Evolutionary conservation across 2,329 filamentous ascomycete species (phyloP).

Genomic region (Aspergillus fumigatus): DNA sequence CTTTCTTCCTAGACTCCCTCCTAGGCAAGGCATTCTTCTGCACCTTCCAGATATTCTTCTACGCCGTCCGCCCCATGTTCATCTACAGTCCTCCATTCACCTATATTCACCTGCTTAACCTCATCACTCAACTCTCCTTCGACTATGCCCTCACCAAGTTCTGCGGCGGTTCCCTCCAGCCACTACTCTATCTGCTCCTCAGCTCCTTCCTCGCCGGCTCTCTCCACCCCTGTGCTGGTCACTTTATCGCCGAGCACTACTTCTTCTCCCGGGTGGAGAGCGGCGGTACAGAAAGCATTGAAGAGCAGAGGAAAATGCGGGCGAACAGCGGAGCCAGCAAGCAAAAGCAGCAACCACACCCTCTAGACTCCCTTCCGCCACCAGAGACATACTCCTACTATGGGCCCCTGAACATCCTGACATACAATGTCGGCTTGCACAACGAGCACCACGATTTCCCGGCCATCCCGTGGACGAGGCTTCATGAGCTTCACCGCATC

Average conservation of each 20-base stretch:
- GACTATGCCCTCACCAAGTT: constrained; percentile 64
- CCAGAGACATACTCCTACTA: constrained; percentile 98
- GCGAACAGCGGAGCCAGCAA: constrained; percentile 13
- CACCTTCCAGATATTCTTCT: constrained; percentile 99
- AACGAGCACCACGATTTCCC: constrained; percentile 99
- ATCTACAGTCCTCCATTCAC: constrained; percentile 88
- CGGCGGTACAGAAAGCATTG: constrained; percentile 45
- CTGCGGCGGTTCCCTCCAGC: constrained; percentile 53
- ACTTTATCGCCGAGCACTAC: constrained; percentile 98
- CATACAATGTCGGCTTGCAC: constrained; percentile 96
- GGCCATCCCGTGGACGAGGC: constrained; percentile 86
- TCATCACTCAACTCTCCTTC: constrained; percentile 70
- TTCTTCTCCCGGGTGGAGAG: constrained; percentile 51
- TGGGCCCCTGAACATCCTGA: constrained; percentile 82
- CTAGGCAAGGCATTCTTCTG: constrained; percentile 97
- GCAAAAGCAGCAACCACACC: constrained; percentile 40
- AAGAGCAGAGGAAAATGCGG: constrained; percentile 43
- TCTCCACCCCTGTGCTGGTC: constrained; percentile 88
- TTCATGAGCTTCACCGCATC: constrained; percentile 71
- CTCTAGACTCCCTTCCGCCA: constrained; percentile 60
- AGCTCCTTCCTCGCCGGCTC: constrained; percentile 92
- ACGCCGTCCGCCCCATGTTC: constrained; percentile 92
- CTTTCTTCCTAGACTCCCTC: constrained; percentile 84
- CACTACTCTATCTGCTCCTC: constrained; percentile 77
- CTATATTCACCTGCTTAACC: constrained; percentile 75